Evolutionary conservation across 345 rosid species (phyloP), one percentile per base, ranked within the genome.

Genomic region (Moricandia arvensis): DNA sequence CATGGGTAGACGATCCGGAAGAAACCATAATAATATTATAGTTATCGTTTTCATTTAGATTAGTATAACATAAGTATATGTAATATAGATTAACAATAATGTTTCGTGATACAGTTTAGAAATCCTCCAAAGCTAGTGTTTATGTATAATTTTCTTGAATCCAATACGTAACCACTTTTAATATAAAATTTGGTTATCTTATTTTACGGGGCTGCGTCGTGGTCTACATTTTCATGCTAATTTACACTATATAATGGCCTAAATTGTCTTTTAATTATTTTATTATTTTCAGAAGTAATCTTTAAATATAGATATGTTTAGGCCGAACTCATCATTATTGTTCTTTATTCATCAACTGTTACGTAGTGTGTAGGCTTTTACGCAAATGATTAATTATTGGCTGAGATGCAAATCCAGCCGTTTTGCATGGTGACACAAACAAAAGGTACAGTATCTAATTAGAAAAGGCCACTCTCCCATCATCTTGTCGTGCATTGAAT

Each of bases 331-430:
- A 15, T 17, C 27, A 2, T 59, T 45, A 2, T 59, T 45, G 13
- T 33, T 33, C 17, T 13, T n/a, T 67, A 45, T n/a, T 75, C 53
- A 30, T 24, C 51, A 34, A 31, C 30, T 75, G 43, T 49, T 68
- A 66, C 45, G 7, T 75, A 59, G 74, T 27, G 18, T 60, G n/a
- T 69, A 76, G 75, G 65, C 80, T 76, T 76, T 76, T 76, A 54
- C 4, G 37, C 70, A 76, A 62, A 69, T 38, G 59, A 69, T 76
- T 53, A 69, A 76, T 43, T 27, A 76, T 69, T 75, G 63, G 47
- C 13, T 68, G 57, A 21, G 74, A 68, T 37, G 58, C 64, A 61
- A 68, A 69, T 51, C 74, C 55, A 75, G 63, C 69, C 70, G 55
- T 62, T 69, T 69, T 76, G 80, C 70, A 76, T 76, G 80, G 70